Evolutionary conservation across 2,329 filamentous ascomycete species (phyloP), one percentile per base, ranked within the genome.

Genomic region (Stagonosporopsis chrysanthemi): DNA sequence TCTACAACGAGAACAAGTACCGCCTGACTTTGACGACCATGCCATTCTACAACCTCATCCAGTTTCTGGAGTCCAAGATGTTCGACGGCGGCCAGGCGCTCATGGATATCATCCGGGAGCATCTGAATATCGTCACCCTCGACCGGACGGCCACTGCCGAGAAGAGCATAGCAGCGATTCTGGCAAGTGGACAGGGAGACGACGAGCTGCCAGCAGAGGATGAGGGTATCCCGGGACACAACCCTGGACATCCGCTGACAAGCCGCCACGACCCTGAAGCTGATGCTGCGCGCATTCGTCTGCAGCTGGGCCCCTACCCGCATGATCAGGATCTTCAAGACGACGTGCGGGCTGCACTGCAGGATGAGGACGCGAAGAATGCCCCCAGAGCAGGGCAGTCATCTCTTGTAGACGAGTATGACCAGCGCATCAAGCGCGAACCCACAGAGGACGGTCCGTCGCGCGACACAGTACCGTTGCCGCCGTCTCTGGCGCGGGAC

Each of bases 1-100:
- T 95, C 3, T 99, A 97, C 75, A 85, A 86, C 38, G 86, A 88
- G 53, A 94, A 93, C 81, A 95, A 92, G 75, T 99, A 98, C 74
- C 87, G 92, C 12, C 83, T 99, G 33, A 92, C 92, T 0, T 80
- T 99, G n/a, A 97, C 93, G 68, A 88, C 89, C 55, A 89, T 93
- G 66, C 88, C 92, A 0, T 92, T 90, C 56, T 88, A 88, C 55
- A 90, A 90, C 58, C 84, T 98, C 8, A 89, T 97, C 70, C 90
- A 92, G 66, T 96, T 94, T 67, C 81, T 99, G 0, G 93, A 98
- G 75, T 87, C 88, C n/a, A 93, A 97, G 62, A 85, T 88, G 14
- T 90, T 91, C 47, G 86, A 90, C 49, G 92, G 92, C 11, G 94
- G 92, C 15, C 85, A 86, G 6, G 86, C 94, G 14, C 86, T 98